A percentile compares a stretch with the other conserved stretches of the same genome.
Conservation (phyloP, 352 stramenopile species). For the Paralagenidium karlingii region DNA sequence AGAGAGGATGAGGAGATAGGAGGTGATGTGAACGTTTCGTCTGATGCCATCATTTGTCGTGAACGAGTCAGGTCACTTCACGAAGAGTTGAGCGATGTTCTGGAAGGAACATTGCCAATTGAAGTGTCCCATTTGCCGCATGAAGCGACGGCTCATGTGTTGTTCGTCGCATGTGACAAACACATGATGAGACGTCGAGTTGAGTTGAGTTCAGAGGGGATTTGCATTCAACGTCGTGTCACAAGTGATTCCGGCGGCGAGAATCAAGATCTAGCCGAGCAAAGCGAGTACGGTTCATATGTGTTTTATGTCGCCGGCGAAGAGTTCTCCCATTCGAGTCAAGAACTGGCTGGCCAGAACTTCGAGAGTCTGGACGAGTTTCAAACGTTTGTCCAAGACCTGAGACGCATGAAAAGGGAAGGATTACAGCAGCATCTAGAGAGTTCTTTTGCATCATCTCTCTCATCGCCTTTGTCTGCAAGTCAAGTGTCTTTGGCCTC, state of each 20-base stretch:
- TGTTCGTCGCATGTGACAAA: slow-evolving; percentile 46
- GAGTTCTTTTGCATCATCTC: too few relatives aligned
- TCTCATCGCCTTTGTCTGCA: too few relatives aligned
- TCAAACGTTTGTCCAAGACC: slow-evolving; percentile 27
- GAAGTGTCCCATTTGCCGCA: slow-evolving; percentile 24
- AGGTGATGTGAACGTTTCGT: too few relatives aligned
- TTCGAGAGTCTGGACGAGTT: slow-evolving; percentile 38
- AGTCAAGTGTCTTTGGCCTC: too few relatives aligned
- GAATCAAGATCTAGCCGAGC: slow-evolving; percentile 11
- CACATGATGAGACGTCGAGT: slow-evolving; percentile 44
- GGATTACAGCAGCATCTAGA: neutral
- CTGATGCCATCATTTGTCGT: too few relatives aligned
- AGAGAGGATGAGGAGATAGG: too few relatives aligned
- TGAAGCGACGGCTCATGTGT: slow-evolving; percentile 33
- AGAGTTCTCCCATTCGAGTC: slow-evolving; percentile 37
- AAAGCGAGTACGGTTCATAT: slow-evolving; percentile 12
- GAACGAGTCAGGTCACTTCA: too few relatives aligned
- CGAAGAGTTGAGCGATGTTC: slow-evolving; percentile 11
- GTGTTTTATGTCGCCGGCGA: slow-evolving; percentile 39
- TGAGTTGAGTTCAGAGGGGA: slow-evolving; percentile 34
- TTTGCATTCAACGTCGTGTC: slow-evolving; percentile 16
- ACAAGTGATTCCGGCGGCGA: slow-evolving; percentile 7
- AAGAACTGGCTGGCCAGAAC: slow-evolving; percentile 23
- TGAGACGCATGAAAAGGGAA: slow-evolving; percentile 11
- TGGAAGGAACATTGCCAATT: slow-evolving; percentile 24